Conservation (phyloP, 2,329 filamentous ascomycete genomes). For the Arthrobotrys entomopaga region DNA sequence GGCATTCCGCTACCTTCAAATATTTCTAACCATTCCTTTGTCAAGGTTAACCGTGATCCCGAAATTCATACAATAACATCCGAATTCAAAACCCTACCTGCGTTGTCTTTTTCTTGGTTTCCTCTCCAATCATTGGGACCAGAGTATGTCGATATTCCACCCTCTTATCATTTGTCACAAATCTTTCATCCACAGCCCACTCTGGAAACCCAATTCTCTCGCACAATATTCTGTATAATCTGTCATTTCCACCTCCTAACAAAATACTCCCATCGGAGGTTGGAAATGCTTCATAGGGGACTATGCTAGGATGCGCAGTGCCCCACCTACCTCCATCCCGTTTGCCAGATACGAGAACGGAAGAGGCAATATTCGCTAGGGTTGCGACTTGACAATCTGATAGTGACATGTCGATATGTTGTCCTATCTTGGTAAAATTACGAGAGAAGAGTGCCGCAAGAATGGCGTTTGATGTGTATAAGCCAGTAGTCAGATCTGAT, state of each 20-base stretch:
- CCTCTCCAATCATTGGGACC: constrained; percentile 79
- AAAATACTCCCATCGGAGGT: constrained; percentile 77
- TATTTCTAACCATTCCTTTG: constrained; percentile 80
- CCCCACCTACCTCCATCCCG: constrained; percentile 92
- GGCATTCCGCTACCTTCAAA: constrained; percentile 94
- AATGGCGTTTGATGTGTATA: constrained; percentile 94
- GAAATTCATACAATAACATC: not conserved
- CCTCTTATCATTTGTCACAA: constrained; percentile 71
- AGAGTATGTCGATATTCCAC: constrained; percentile 79
- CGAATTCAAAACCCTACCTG: constrained; percentile 56
- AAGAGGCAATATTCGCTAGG: constrained; percentile 93
- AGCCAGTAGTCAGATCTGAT: constrained; percentile 83
- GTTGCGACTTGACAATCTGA: constrained; percentile 96
- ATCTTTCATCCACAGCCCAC: constrained; percentile 71
- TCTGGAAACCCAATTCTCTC: constrained; percentile 69
- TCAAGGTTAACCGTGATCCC: not conserved
- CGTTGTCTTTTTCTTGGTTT: constrained; percentile 81
- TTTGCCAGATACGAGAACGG: constrained; percentile 85
- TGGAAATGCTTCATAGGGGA: constrained; percentile 88
- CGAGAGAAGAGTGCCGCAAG: constrained; percentile 90
- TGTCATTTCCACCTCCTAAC: constrained; percentile 77
- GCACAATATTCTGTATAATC: constrained; percentile 74
- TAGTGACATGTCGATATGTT: constrained; percentile 89
- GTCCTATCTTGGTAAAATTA: constrained; percentile 78
- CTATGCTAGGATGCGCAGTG: constrained; percentile 92